These are phyloP conservation scores for Aspergillus sp. DNA, from an alignment of 2,329 filamentous ascomycete species.

Conservation along the genomic window DNA sequence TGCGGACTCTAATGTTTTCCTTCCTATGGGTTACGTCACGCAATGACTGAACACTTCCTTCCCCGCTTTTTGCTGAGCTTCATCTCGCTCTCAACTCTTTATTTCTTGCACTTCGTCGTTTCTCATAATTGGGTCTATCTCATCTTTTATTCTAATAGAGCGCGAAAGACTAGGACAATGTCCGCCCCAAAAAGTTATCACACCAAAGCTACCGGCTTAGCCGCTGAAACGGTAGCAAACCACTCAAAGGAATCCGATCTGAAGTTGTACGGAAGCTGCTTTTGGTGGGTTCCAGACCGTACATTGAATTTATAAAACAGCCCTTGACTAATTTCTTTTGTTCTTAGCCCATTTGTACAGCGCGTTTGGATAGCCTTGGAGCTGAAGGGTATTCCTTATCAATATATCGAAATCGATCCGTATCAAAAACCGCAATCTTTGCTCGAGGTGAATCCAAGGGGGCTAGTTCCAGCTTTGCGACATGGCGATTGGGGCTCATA, in stretches of 20 bases:
- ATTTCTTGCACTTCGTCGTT: background rate
- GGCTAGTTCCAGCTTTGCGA: constrained; percentile 72
- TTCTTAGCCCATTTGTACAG: constrained; percentile 74
- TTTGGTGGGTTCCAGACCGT: constrained; percentile 60
- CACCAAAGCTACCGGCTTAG: constrained; percentile 70
- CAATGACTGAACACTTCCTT: background rate
- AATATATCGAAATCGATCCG: constrained; percentile 83
- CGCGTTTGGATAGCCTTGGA: constrained; percentile 88
- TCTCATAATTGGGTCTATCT: constrained; percentile 2
- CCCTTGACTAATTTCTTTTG: constrained; percentile 14
- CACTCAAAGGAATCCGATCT: constrained; percentile 70
- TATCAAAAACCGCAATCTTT: constrained; percentile 71
- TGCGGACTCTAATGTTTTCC: background rate
- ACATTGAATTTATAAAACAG: constrained; percentile 3
- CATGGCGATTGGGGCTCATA: constrained; percentile 81
- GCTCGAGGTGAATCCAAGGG: constrained; percentile 73
- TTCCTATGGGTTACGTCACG: background rate
- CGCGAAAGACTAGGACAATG: constrained; percentile 38
- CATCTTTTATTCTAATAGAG: constrained; percentile 14
- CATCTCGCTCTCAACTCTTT: background rate
- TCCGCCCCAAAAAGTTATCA: constrained; percentile 66
- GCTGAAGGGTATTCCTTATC: constrained; percentile 73
- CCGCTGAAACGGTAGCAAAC: constrained; percentile 66
- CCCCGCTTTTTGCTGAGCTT: constrained; percentile 8
- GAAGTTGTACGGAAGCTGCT: constrained; percentile 79